These are phyloP conservation scores for Straminergon stramineum DNA, from an alignment of 225 moss, liverwort and hornwort genomes.

Conservation along the genomic window DNA sequence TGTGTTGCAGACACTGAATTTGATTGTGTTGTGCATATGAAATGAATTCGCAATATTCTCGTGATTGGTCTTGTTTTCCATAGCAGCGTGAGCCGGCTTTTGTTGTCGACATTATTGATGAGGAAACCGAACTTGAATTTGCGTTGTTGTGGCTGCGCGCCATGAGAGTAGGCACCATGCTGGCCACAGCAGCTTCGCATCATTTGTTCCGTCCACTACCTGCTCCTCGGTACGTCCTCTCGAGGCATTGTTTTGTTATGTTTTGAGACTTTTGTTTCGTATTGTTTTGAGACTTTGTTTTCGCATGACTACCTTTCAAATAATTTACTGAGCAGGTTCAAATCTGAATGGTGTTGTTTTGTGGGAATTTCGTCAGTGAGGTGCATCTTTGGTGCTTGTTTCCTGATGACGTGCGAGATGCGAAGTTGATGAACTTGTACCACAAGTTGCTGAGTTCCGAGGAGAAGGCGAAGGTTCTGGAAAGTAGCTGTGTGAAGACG, in stretches of 20 bases:
- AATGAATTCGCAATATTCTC: not conserved
- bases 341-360: not conserved
- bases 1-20: not conserved
- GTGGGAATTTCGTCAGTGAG: constrained; percentile 31
- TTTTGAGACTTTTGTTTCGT: not conserved
- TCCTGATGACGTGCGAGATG: constrained; percentile 66
- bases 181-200: constrained; percentile 35
- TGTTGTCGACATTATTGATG: not conserved
- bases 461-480: constrained; percentile 51
- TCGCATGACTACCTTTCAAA: not conserved
- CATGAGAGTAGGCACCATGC: constrained; percentile 27
- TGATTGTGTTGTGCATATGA: not conserved
- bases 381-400: constrained; percentile 92
- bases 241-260: not conserved
- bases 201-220: constrained; percentile 36
- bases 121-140: not conserved
- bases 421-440: constrained; percentile 45
- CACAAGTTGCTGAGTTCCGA: constrained; percentile 50
- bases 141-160: not conserved
- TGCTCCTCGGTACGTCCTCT: constrained; percentile 23
- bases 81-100: not conserved
- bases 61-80: not conserved
- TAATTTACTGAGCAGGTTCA: not conserved
- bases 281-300: not conserved
- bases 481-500: constrained; percentile 31